These are phyloP conservation scores for Elongisporangium prolatum DNA, from an alignment of 352 stramenopile species.

Conservation along the genomic window DNA sequence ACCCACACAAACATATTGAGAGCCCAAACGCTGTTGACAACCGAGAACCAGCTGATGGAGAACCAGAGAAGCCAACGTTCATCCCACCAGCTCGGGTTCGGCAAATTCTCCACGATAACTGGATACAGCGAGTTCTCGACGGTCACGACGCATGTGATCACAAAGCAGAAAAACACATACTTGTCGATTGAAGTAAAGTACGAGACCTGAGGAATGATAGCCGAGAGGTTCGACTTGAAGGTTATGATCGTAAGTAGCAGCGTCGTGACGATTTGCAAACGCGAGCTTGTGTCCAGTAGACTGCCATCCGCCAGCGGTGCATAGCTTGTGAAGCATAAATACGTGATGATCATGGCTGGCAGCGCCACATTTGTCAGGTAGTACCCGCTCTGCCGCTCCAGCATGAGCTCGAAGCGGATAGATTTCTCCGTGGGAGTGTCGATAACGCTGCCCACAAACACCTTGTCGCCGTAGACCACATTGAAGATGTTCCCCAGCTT, in stretches of 20 bases:
- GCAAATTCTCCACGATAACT: conserved; percentile 19
- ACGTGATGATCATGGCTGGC: conserved; percentile 41
- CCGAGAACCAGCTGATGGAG: conserved; percentile 30
- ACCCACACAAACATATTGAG: conserved; percentile 21
- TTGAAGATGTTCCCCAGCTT: conserved; percentile 52
- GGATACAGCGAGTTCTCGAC: conserved; percentile 55
- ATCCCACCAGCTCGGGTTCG: conserved; percentile 11
- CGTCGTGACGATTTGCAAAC: conserved; percentile 51
- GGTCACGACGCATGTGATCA: conserved; percentile 42
- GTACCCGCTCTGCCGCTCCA: conserved; percentile 42
- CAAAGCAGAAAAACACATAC: conserved; percentile 67
- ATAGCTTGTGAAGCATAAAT: conserved; percentile 52
- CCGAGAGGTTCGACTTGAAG: conserved; percentile 56
- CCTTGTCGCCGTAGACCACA: conserved; percentile 44
- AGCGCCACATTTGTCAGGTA: conserved; percentile 55
- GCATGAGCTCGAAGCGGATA: conserved; percentile 55
- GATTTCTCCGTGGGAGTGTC: conserved; percentile 27
- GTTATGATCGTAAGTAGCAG: conserved; percentile 58
- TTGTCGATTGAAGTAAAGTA: conserved; percentile 64
- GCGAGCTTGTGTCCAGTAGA: conserved; percentile 42
- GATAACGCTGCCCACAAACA: conserved; percentile 38
- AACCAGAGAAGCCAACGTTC: conserved; percentile 29
- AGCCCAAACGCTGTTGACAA: conserved; percentile 35
- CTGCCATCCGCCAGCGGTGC: conserved; percentile 22
- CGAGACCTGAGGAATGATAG: conserved; percentile 47